Base-by-base conservation (phyloP, 495 filamentous ascomycete species). In the Aspergillus baeticus region DNA sequence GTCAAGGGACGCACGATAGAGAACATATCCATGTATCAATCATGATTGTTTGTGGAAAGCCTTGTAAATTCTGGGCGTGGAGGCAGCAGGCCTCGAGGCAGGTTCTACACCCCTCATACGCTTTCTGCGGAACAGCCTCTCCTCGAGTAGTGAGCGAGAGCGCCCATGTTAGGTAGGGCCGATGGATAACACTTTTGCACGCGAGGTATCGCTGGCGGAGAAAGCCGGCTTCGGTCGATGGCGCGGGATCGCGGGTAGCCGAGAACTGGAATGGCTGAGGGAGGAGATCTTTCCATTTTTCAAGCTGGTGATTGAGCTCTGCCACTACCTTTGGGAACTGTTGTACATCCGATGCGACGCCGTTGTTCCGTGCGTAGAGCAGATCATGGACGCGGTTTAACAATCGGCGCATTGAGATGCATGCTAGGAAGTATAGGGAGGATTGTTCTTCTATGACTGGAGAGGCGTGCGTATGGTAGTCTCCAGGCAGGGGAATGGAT, bases 21-120 rank as follows among this genome's bases (percentile, higher is more conserved):
- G 76, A 74, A 52, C 75, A 79, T 22, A 77, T 76, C 76, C 76
- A 79, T 0, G 76, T 75, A 57, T 79, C 76, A 1, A 79, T 65
- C 64, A 78, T 53, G 7, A 78, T 60, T 0, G 75, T 78, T 45
- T 79, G 73, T 0, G 63, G 58, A 38, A 77, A 69, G 5, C 62
- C 65, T 18, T 65, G 55, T 11, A 78, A 44, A 48, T 77, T 74
- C 54, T 70, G 49, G 1, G 75, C 71, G 47, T 79, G 75, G 21
- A 76, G 47, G 17, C 67, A 66, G 57, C 72, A 76, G 6, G 75
- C 71, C 29, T 72, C 67, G 20, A 77, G 56, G 58, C 72, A 75
- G 2, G 66, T 63, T 18, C 68, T 64, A 57, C 68, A 75, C 10
- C 66, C 66, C 14, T 64, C 66, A 14, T 70, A 58, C 5, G 69